phyloP scores from a whole-genome alignment of 805 yeast genomes.

The Wickerhamomyces queroliae region DNA sequence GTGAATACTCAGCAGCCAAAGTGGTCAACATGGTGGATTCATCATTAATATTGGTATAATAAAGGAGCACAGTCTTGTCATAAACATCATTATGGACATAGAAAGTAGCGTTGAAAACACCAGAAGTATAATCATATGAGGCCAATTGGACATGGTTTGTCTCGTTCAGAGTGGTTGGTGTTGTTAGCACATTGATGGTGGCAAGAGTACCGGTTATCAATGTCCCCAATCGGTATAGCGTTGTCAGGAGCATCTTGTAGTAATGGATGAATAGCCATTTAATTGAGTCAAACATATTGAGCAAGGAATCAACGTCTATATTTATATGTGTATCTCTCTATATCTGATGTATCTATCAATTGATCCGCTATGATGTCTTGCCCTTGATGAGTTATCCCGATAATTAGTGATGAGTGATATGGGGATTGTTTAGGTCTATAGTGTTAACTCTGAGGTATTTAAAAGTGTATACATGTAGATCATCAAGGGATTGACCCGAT shows the following conservation, averaged over 20 bases:
- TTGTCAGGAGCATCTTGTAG: neutral
- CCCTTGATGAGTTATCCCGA: too few species aligned
- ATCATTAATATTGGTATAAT: neutral
- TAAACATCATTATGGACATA: neutral
- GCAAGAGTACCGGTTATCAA: too few species aligned
- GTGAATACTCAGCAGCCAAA: neutral
- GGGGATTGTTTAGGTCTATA: too few species aligned
- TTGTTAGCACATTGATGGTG: neutral
- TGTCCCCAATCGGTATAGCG: neutral
- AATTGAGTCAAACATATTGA: too few species aligned
- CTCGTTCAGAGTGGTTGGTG: neutral
- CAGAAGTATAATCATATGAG: neutral
- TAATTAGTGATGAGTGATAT: too few species aligned
- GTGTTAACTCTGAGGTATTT: too few species aligned
- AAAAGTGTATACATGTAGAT: too few species aligned
- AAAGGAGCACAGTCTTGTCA: neutral
- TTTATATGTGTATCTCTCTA: too few species aligned
- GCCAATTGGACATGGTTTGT: constrained; percentile 1
- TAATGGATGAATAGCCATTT: neutral
- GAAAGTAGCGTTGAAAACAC: neutral
- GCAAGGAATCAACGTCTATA: too few species aligned
- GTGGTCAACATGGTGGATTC: neutral
- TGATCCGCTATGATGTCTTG: too few species aligned
- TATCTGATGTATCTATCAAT: too few species aligned
- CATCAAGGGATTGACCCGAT: too few species aligned